Conservation (phyloP, 129 eudicot genomes). For the Cynara cardunculus region DNA sequence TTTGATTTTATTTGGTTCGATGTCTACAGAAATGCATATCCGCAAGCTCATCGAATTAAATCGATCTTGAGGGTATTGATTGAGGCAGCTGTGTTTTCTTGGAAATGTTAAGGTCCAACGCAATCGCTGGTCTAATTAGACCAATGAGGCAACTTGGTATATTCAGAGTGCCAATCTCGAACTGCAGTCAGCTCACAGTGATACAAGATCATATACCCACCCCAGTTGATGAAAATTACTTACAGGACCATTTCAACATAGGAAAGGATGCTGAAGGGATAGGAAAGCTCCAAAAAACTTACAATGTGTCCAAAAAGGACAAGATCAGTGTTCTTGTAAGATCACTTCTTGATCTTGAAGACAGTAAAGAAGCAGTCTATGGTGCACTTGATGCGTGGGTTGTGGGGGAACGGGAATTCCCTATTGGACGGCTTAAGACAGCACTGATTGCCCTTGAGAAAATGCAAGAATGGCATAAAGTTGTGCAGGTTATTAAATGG, state of each 20-base stretch:
- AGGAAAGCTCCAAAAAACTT: constrained; percentile 26
- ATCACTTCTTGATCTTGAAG: constrained; percentile 45
- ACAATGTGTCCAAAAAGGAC: constrained; percentile 42
- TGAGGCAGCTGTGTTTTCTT: neutral
- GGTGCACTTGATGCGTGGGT: constrained; percentile 85
- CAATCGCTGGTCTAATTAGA: constrained; percentile 24
- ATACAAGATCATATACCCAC: constrained; percentile 15
- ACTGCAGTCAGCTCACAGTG: constrained; percentile 28
- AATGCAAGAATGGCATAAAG: constrained; percentile 71
- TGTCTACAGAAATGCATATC: neutral
- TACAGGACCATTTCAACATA: constrained; percentile 4
- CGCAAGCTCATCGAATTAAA: neutral
- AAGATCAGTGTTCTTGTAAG: constrained; percentile 47
- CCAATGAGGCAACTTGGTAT: constrained; percentile 23
- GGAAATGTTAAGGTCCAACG: constrained; percentile 1
- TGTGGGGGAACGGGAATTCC: constrained; percentile 79
- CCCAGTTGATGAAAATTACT: constrained; percentile 1
- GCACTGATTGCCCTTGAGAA: constrained; percentile 58
- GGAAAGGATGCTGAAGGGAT: constrained; percentile 15
- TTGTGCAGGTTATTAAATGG: constrained; percentile 88
- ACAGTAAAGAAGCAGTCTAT: constrained; percentile 69
- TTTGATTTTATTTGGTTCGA: neutral
- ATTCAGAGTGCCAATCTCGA: constrained; percentile 19
- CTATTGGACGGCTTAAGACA: constrained; percentile 64
- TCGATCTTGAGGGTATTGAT: neutral